Conservation (phyloP, 441 rosid genomes). For the Arabidopsis lyrata region DNA sequence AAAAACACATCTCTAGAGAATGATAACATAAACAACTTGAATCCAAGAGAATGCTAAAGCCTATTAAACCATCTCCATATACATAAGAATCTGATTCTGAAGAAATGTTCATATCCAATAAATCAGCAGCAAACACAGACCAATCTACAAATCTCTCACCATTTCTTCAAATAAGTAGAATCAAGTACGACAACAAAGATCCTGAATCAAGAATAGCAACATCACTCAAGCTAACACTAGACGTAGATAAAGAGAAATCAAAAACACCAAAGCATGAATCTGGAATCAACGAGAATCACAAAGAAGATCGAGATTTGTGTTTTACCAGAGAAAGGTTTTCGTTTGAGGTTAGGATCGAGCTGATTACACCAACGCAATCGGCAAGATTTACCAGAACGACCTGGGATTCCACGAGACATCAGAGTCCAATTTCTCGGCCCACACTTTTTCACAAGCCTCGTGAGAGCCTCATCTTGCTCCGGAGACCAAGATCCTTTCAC, state of each 20-base stretch:
- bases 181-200: neutral
- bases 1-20: neutral
- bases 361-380: slow-evolving; percentile 88
- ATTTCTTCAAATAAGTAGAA: neutral
- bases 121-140: neutral
- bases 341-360: slow-evolving; percentile 65
- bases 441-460: slow-evolving; percentile 56
- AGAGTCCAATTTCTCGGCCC: slow-evolving; percentile 80
- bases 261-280: neutral
- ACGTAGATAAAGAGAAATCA: neutral
- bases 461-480: slow-evolving; percentile 68
- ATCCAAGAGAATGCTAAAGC: slow-evolving; percentile 4
- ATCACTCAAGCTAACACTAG: neutral
- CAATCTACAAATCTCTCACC: neutral
- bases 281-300: neutral
- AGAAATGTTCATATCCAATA: neutral
- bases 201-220: slow-evolving; percentile 7
- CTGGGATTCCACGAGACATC: slow-evolving; percentile 64
- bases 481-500: slow-evolving; percentile 77
- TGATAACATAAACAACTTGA: neutral
- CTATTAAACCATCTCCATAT: neutral
- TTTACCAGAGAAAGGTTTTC: slow-evolving; percentile 74
- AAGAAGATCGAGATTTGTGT: neutral
- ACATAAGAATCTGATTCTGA: slow-evolving; percentile 10
- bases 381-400: slow-evolving; percentile 82